Conservation (phyloP, 2,329 filamentous ascomycete species). For the Clarireedia monteithiana region DNA sequence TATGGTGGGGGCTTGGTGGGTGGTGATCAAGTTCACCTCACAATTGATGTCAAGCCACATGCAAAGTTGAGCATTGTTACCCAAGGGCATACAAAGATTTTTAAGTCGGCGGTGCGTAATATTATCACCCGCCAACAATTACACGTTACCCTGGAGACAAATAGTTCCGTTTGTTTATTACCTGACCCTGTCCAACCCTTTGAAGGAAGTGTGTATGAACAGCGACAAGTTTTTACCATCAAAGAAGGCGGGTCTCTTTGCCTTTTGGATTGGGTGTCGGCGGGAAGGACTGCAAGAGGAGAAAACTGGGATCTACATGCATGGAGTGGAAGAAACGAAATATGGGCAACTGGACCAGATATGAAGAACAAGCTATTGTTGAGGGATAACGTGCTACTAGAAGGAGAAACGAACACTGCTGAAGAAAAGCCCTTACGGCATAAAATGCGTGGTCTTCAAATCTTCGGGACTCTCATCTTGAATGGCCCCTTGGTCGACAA, state of each 20-base stretch:
- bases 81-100: slow-evolving; percentile 89
- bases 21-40: slow-evolving; percentile 72
- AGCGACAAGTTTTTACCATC: slow-evolving; percentile 70
- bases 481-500: slow-evolving; percentile 61
- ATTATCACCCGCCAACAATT: slow-evolving; percentile 52
- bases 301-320: slow-evolving; percentile 79
- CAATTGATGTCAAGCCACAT: slow-evolving; percentile 51
- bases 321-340: slow-evolving; percentile 82
- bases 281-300: slow-evolving; percentile 74
- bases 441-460: slow-evolving; percentile 66
- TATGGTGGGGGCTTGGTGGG: slow-evolving; percentile 92
- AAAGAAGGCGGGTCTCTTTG: slow-evolving; percentile 57
- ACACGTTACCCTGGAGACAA: slow-evolving; percentile 40
- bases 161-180: slow-evolving; percentile 56
- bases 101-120: slow-evolving; percentile 60
- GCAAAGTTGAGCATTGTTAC: slow-evolving; percentile 63
- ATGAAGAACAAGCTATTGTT: slow-evolving; percentile 58
- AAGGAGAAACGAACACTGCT: slow-evolving; percentile 40
- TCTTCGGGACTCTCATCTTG: slow-evolving; percentile 81
- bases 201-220: slow-evolving; percentile 72
- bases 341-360: slow-evolving; percentile 48
- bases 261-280: slow-evolving; percentile 88
- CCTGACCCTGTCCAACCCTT: slow-evolving; percentile 95
- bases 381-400: slow-evolving; percentile 76
- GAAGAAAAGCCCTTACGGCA: slow-evolving; percentile 37